Conservation (phyloP, 1,284 basidiomycete species). For the Boletus sp. region DNA sequence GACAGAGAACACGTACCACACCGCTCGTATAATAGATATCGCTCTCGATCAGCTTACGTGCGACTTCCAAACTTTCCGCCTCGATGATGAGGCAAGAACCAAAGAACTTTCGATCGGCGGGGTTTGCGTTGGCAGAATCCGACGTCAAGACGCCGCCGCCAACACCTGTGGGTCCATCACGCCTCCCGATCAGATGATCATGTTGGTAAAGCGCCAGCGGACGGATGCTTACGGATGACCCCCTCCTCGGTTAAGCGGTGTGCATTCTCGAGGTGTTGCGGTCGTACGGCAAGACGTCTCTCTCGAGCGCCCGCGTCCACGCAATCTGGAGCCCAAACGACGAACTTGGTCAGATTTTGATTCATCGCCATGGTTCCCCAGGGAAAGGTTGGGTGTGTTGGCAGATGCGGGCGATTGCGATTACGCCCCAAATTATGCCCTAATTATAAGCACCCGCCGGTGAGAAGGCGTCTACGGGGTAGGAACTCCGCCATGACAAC, state of each 20-base stretch:
- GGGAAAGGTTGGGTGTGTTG: not conserved
- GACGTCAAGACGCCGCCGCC: slow-evolving; percentile 44
- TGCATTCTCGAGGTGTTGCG: slow-evolving; percentile 40
- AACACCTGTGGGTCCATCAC: slow-evolving; percentile 34
- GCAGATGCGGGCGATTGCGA: not conserved
- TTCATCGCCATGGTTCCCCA: slow-evolving; percentile 16
- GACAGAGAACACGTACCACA: slow-evolving; percentile 43
- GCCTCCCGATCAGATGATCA: slow-evolving; percentile 9
- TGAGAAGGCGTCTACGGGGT: not conserved
- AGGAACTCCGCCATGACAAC: not conserved
- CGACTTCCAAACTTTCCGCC: slow-evolving; percentile 45
- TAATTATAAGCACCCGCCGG: not conserved
- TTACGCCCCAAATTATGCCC: not conserved
- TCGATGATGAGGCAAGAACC: slow-evolving; percentile 50
- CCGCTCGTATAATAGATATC: slow-evolving; percentile 52
- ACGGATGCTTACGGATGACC: slow-evolving; percentile 31
- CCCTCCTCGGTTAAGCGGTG: slow-evolving; percentile 36
- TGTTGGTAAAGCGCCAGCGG: not conserved
- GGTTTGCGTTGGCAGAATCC: slow-evolving; percentile 34
- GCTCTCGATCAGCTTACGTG: slow-evolving; percentile 42
- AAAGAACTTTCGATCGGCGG: slow-evolving; percentile 39
- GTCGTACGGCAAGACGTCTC: slow-evolving; percentile 44
- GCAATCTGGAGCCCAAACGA: slow-evolving; percentile 54
- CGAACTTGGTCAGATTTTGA: slow-evolving; percentile 33
- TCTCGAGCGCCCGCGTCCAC: slow-evolving; percentile 43